A percentile compares a stretch with the other conserved stretches of the same genome.
phyloP scores from a whole-genome alignment of 2,329 filamentous ascomycete genomes.

The Hawksworthiomyces lignivorus region DNA sequence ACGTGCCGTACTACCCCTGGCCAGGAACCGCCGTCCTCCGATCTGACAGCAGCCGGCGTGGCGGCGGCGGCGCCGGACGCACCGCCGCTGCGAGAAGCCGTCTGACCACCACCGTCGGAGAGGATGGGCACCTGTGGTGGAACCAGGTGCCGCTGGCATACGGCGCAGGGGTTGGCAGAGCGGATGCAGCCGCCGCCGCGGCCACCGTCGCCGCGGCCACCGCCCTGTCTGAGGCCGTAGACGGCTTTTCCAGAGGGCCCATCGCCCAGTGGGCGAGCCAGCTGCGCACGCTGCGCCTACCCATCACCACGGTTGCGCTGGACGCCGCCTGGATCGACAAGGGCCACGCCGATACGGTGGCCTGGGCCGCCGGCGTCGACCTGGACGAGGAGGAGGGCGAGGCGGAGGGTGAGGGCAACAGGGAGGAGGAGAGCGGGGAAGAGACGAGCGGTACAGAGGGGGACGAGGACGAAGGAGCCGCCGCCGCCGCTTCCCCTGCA shows the following conservation, averaged over 20 bases:
- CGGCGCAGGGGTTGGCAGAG: neutral
- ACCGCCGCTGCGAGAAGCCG: no score
- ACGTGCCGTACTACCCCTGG: conserved; percentile 15
- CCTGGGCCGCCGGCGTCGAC: conserved; percentile 11
- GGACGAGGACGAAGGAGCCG: no score
- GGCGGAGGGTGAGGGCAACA: neutral
- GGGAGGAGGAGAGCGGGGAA: neutral
- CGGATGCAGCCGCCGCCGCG: neutral
- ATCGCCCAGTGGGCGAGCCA: conserved; percentile 11
- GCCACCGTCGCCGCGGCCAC: neutral
- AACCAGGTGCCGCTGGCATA: no score
- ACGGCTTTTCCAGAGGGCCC: neutral
- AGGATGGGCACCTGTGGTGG: no score
- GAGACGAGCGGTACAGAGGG: no score
- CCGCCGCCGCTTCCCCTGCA: no score
- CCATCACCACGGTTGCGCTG: conserved; percentile 10
- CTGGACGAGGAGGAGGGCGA: neutral
- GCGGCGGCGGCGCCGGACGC: neutral
- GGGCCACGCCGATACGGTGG: conserved; percentile 10
- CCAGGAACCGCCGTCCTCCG: neutral
- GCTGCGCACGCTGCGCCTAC: conserved; percentile 4
- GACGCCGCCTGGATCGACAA: conserved; percentile 15
- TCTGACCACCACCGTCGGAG: no score
- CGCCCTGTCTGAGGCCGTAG: no score
- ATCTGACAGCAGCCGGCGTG: neutral